Conservation (phyloP, 1,284 basidiomycete species). For the Apiotrichum domesticum region DNA sequence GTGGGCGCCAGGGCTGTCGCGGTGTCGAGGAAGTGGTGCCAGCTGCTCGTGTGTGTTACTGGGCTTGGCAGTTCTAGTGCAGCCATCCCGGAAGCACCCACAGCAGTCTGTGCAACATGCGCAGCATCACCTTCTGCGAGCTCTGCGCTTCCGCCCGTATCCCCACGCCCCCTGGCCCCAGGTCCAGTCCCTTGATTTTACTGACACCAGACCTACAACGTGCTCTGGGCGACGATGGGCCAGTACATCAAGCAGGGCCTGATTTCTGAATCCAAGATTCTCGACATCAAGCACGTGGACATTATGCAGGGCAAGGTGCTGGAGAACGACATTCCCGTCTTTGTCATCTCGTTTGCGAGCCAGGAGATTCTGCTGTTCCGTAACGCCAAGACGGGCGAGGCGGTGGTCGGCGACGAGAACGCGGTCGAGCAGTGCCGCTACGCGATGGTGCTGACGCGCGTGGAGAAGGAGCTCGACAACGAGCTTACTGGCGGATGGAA, state of each 20-base stretch:
- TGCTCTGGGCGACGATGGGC: constrained; percentile 95
- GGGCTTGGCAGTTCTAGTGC: too few relatives aligned
- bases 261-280: constrained; percentile 80
- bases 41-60: too few relatives aligned
- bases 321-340: constrained; percentile 82
- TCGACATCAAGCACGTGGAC: constrained; percentile 92
- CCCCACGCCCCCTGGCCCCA: background rate
- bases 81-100: too few relatives aligned
- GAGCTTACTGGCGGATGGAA: constrained; percentile 98
- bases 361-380: constrained; percentile 93
- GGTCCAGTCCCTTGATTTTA: background rate
- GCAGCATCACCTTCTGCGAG: too few relatives aligned
- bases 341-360: constrained; percentile 86
- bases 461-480: constrained; percentile 78
- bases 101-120: too few relatives aligned
- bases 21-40: too few relatives aligned
- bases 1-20: background rate
- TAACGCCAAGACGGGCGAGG: constrained; percentile 77
- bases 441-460: constrained; percentile 81
- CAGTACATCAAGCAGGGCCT: constrained; percentile 86
- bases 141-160: too few relatives aligned
- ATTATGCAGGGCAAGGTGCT: constrained; percentile 71
- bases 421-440: constrained; percentile 90
- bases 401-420: constrained; percentile 78
- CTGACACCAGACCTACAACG: constrained; percentile 73